Percentiles rank a stretch among this genome's conserved stretches.
Evolutionary conservation across 2,329 filamentous ascomycete species (phyloP).

Genomic region (Microcera coccophila): DNA sequence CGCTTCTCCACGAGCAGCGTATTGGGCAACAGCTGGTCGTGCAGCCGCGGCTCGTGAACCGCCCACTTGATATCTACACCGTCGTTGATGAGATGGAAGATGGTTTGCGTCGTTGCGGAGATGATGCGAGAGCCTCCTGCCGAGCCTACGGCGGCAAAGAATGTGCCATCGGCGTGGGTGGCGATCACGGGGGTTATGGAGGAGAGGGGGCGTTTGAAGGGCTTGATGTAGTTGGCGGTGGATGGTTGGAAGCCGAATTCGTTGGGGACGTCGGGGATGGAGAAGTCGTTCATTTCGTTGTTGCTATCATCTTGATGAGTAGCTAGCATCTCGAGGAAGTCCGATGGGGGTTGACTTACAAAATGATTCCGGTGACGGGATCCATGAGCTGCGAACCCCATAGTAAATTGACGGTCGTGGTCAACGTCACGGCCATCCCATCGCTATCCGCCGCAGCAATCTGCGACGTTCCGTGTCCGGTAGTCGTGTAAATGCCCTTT

Average conservation of each 20-base stretch:
- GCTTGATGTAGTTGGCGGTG: constrained; percentile 74
- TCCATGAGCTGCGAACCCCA: constrained; percentile 80
- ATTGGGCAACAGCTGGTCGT: constrained; percentile 79
- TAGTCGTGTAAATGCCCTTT: constrained; percentile 58
- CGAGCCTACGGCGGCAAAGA: constrained; percentile 69
- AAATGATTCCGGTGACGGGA: constrained; percentile 76
- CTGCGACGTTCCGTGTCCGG: constrained; percentile 71
- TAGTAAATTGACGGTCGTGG: constrained; percentile 82
- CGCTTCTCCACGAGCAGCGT: constrained; percentile 61
- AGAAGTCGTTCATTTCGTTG: constrained; percentile 76
- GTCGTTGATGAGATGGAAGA: constrained; percentile 69
- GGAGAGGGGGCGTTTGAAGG: constrained; percentile 77
- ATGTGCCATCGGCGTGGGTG: constrained; percentile 56
- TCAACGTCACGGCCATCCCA: constrained; percentile 75
- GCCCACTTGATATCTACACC: constrained; percentile 56
- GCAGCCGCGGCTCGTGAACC: constrained; percentile 63
- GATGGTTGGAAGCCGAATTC: constrained; percentile 82
- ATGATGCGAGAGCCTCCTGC: constrained; percentile 83
- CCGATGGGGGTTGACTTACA: too few species aligned
- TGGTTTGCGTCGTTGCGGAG: constrained; percentile 69
- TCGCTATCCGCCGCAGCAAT: constrained; percentile 66
- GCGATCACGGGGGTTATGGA: constrained; percentile 78
- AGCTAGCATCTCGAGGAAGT: background rate
- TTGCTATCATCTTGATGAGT: constrained; percentile 36
- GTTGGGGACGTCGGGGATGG: constrained; percentile 72